Conservation (phyloP, 2,329 filamentous ascomycete species). For the Phialophora expanda region DNA sequence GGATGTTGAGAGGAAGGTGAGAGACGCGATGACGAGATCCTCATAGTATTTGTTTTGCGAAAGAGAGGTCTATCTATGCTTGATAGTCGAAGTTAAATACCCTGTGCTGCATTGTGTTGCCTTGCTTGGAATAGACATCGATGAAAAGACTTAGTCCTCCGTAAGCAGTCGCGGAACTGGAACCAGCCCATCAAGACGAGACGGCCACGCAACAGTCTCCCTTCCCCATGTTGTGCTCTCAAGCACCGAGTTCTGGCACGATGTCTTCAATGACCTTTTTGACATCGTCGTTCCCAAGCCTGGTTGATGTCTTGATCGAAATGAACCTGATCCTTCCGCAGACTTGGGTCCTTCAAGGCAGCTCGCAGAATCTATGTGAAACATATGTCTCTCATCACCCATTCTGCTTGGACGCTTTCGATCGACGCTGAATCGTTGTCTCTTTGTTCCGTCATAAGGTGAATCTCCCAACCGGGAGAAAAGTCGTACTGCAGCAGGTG, state of each 20-base stretch:
- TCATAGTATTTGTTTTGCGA: background rate
- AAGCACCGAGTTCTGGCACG: background rate
- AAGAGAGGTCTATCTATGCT: background rate
- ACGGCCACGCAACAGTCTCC: background rate
- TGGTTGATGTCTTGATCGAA: background rate
- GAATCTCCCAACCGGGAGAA: background rate
- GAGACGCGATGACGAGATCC: constrained; percentile 12
- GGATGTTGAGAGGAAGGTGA: constrained; percentile 28
- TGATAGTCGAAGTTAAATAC: background rate
- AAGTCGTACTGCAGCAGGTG: background rate
- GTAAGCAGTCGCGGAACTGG: background rate
- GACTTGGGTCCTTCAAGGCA: background rate
- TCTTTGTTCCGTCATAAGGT: background rate
- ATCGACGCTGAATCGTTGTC: background rate
- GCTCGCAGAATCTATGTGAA: background rate
- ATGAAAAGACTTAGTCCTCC: background rate
- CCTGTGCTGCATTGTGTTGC: background rate
- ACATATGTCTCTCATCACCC: background rate
- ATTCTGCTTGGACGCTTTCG: background rate
- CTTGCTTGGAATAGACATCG: background rate
- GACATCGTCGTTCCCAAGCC: background rate
- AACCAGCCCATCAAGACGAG: background rate
- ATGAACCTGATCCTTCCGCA: background rate
- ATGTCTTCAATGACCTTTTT: background rate
- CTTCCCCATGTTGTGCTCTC: background rate